Evolutionary conservation across 73 alveolate genomes (phyloP), one percentile per base, ranked within the genome.

Genomic region (Effrenium voratum): DNA sequence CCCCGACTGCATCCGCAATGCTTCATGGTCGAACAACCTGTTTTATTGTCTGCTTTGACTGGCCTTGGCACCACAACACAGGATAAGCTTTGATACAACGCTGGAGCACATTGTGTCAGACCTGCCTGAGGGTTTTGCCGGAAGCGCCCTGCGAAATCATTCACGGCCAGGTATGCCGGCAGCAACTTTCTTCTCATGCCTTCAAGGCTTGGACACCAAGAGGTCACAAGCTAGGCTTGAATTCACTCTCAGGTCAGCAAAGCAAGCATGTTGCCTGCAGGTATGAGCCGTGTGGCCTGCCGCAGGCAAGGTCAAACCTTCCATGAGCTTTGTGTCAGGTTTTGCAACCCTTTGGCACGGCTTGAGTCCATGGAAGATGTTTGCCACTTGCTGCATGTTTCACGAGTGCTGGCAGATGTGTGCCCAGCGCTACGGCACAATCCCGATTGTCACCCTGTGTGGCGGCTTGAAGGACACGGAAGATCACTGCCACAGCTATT

Each of bases 401-500:
- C 15, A 66, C 30, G n/a, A 13, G 40, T 66, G n/a, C 90, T 44
- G 47, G 60, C 95, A 87, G 95, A 87, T 87, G 95, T 87, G 95
- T 19, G 95, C 95, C 72, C 95, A 87, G 95, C 95, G 95, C 72
- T 87, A 87, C 32, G 95, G 95, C 84, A 87, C 95, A 66, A 44
- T 87, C 16, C 95, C 95, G 46, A 87, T 87, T 24, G 70, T 87
- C 85, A 87, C 95, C 45, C 85, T 87, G 10, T 87, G 95, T 66
- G 95, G 95, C 75, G 95, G 95, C 84, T 55, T 87, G 85, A 87
- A 87, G 95, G 95, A 87, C 95, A 30, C n/a, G n/a, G n/a, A n/a
- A n/a, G n/a, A n/a, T n/a, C n/a, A n/a, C n/a, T n/a, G n/a, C n/a
- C n/a, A n/a, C n/a, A n/a, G n/a, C n/a, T n/a, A n/a, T n/a, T n/a